Evolutionary conservation across 2,329 filamentous ascomycete species (phyloP), one percentile per base, ranked within the genome.

Genomic region (Alternaria panax): DNA sequence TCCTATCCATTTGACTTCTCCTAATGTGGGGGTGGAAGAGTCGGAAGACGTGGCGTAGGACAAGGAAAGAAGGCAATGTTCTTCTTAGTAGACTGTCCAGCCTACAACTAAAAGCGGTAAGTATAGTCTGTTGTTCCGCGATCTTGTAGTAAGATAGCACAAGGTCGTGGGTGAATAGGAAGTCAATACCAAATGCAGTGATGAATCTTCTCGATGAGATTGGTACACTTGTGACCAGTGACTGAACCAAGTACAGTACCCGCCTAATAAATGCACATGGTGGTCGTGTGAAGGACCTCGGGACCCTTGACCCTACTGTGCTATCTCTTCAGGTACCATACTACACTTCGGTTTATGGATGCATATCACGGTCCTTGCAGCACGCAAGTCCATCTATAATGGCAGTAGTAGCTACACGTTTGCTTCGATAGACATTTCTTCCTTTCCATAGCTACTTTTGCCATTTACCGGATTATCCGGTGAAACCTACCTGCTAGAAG

Each of bases 71-170:
- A 60, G 66, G n/a, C 64, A 63, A 27, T 66, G 57, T 32, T 69
- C 65, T 38, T 69, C 65, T 56, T 67, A 67, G 57, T 62, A 69
- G 5, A 66, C 38, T 2, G 54, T 57, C 5, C 66, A 14, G 14
- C 65, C 64, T 28, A 59, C 52, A 1, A 12, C 50, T 11, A 28
- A 3, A 60, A 18, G 57, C 50, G 9, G 28, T 59, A 9, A 66
- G 48, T 6, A 36, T 43, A 12, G 64, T 38, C 6, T 2, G 27
- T 27, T 14, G 9, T 1, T 45, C 34, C 2, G 27, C 41, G n/a
- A 63, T 28, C 7, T 42, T 54, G 34, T 57, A 63, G 20, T 38
- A 25, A 14, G 24, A 43, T 7, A 61, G 48, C 14, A 51, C 54
- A 16, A 51, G 53, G 12, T 63, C 51, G 22, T 53, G 54, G 40